Evolutionary conservation across 2,329 filamentous ascomycete species (phyloP), one percentile per base, ranked within the genome.

Genomic region (Amauroascus verrucosus): DNA sequence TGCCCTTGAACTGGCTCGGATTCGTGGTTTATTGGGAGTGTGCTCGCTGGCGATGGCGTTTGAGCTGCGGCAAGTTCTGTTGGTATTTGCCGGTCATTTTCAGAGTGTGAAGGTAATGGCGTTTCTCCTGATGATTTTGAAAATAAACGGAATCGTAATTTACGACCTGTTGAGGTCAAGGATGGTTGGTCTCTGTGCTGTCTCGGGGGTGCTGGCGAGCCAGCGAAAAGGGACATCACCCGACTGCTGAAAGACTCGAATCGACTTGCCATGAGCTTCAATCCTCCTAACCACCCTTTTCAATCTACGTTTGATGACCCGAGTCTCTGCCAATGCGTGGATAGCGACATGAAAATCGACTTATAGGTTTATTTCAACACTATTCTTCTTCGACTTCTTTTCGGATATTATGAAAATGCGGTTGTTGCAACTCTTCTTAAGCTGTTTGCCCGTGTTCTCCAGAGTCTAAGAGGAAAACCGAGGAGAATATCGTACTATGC

Each of bases 191-290:
- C 40, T n/a, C 5, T 26, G 49, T 49, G 18, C n/a, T 32, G 32
- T 2, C 22, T n/a, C 11, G 20, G 9, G 20, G 49, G 35, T 6
- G 38, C 18, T 41, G 38, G 20, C 18, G 9, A 48, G 8, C 46
- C 33, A 6, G 43, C 24, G n/a, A 57, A 55, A 7, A 55, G 46
- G 40, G 55, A 41, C 4, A 30, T 13, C n/a, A 46, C 37, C 13
- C 32, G 55, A 37, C 8, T 22, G 33, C 49, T 44, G 37, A 57
- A 44, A 22, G 35, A 13, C 16, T 51, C 35, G 28, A 54, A 46
- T 9, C 20, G 24, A 16, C 30, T 45, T 22, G 30, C 43, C 40
- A 26, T 47, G 22, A 24, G 44, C 18, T 20, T 18, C 1, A 26
- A 41, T 22, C 11, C 14, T 32, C 20, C 32, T 32, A 50, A 22